Evolutionary conservation across 192 early-diverging fungal species (phyloP), one percentile per base, ranked within the genome.

Genomic region (Coemansia sp.): DNA sequence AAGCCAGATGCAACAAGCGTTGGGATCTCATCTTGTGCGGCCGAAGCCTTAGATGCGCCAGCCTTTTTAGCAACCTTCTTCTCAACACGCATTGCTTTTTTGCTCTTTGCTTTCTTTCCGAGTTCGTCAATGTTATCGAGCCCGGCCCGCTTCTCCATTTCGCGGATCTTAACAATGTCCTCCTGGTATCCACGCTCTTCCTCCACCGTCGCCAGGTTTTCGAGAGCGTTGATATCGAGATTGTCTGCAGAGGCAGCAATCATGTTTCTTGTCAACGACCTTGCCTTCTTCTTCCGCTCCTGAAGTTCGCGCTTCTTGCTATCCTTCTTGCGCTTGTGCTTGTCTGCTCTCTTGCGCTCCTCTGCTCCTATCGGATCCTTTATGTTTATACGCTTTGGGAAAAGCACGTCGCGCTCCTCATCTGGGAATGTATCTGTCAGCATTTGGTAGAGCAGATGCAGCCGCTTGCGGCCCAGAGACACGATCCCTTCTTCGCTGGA

Each of bases 401-500:
- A 46, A 15, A 66, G 56, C n/a, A 81, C 62, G 29, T 76, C 79
- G 43, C 6, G 65, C 35, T 70, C 74, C 29, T 81, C 79, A 20
- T 73, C 70, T 8, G 75, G 79, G 69, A 82, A 82, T 2, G 73
- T 76, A 8, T 76, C 71, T 54, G 74, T 67, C 15, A 82, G 68
- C 46, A 61, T 72, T 55, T 82, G 74, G 63, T 82, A 82, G 22
- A 82, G 52, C 42, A 71, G 48, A 56, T 73, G 58, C 58, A 82
- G 33, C 34, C 75, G 70, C 63, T 68, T 75, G 62, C 79, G 79
- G 1, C 79, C 79, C 33, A 69, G 11, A 5, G 74, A 42, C 17
- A 41, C 32, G 15, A 59, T 48, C n/a, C 43, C 25, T 17, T 76
- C 75, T 25, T 76, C 74, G 33, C 71, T 54, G 9, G 67, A 68